Evolutionary conservation across 345 rosid genomes (phyloP), one percentile per base, ranked within the genome.

Genomic region (Sisymbrium altissimum): DNA sequence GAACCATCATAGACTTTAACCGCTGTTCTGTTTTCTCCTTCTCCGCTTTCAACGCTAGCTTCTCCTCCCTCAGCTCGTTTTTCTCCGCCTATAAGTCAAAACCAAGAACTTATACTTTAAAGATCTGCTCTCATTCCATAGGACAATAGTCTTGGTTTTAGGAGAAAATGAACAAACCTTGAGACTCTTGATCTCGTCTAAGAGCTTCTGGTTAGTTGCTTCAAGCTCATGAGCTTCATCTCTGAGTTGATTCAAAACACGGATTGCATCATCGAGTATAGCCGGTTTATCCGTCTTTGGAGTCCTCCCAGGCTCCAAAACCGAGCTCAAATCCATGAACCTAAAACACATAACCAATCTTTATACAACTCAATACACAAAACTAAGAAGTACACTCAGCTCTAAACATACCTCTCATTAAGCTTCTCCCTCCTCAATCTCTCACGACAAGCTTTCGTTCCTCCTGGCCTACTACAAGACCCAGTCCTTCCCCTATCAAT

Each of bases 1-100:
- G 84, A 60, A 84, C 77, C 46, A 87, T 49, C 79, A 80, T 65
- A 19, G 89, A 66, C 74, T 93, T 89, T 79, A 91, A 35, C 81
- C 84, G 89, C 68, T 86, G 86, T 68, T 87, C 97, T 53, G 88
- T 66, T 78, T 80, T 94, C 78, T 88, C 96, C 71, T 91, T 93
- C 59, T 91, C 89, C n/a, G 81, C 82, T 82, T 93, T 93, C 62
- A 93, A 74, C n/a, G 71, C 74, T 36, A 88, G 88, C 66, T 93
- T 93, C 82, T 93, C 98, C 59, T 91, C 93, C 2, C 96, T 85
- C 59, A 93, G 89, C 59, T 93, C 96, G 49, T 85, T 84, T 77
- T 93, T 93, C 86, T 93, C 98, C 19, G 83, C 87, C 98, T 93
- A 75, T 3, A 55, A 3, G 17, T 41, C 1, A n/a, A 45, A 40